These are phyloP conservation scores for Calonectria pseudoreteaudii DNA, from an alignment of 2,329 filamentous ascomycete genomes.

Conservation along the genomic window DNA sequence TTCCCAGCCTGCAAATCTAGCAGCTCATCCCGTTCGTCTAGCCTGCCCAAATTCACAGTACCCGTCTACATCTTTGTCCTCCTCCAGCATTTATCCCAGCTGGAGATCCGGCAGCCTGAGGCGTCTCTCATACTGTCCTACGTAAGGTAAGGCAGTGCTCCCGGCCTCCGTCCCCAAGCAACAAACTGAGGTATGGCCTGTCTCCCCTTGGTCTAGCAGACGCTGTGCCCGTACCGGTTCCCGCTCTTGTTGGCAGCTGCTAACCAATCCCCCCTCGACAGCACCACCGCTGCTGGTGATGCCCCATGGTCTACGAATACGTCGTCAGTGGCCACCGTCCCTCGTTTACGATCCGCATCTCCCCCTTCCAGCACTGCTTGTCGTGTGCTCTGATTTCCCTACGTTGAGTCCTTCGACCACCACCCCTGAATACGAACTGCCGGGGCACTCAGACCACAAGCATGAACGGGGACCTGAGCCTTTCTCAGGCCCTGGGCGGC, in stretches of 20 bases:
- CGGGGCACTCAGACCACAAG: conserved; percentile 44
- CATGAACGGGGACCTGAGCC: conserved; percentile 94
- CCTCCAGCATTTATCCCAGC: conserved; percentile 20
- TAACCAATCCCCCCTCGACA: conserved; percentile 33
- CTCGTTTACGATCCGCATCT: conserved; percentile 40
- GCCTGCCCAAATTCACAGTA: conserved; percentile 14
- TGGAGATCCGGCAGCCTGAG: conserved; percentile 22
- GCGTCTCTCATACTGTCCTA: conserved; percentile 6
- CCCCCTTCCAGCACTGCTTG: conserved; percentile 34
- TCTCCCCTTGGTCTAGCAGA: conserved; percentile 1
- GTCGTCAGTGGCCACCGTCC: conserved; percentile 37
- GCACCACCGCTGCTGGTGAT: conserved; percentile 38
- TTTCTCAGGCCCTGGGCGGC: conserved; percentile 92
- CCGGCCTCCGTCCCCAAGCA: not conserved
- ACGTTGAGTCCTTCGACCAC: conserved; percentile 19
- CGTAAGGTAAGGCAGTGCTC: conserved; percentile 9
- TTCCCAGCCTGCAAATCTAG: conserved; percentile 5
- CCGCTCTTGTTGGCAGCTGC: conserved; percentile 4
- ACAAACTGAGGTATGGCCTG: conserved; percentile 18
- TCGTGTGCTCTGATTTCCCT: conserved; percentile 24
- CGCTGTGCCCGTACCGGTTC: conserved; percentile 14
- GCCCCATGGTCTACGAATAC: conserved; percentile 39
- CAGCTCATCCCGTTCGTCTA: conserved; percentile 16
- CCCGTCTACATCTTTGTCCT: conserved; percentile 13
- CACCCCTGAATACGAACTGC: conserved; percentile 39